phyloP scores from a whole-genome alignment of 352 stramenopile species.

The Elongisporangium undulatum region DNA sequence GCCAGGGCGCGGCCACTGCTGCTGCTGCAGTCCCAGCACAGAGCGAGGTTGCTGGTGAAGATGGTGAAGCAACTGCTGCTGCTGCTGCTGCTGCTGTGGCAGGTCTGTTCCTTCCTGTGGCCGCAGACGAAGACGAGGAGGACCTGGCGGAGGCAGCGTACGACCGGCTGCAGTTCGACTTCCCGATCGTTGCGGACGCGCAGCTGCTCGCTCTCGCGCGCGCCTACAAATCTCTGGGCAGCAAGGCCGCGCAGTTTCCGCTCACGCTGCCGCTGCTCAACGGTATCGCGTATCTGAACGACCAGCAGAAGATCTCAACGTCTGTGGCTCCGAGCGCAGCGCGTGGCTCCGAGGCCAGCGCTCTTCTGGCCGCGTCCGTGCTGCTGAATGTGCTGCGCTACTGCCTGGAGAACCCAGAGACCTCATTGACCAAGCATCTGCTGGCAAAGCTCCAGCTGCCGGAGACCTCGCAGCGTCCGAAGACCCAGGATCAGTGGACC shows the following conservation, averaged over 20 bases:
- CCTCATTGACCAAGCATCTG: conserved; percentile 14
- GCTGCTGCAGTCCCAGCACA: conserved; percentile 1
- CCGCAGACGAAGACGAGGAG: neutral
- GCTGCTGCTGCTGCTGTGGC: conserved; percentile 4
- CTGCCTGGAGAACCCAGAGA: conserved; percentile 22
- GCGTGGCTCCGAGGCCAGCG: conserved; percentile 26
- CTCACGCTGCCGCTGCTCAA: conserved; percentile 41
- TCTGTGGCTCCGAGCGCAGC: conserved; percentile 8
- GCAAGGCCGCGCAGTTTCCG: conserved; percentile 9
- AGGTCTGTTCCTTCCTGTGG: conserved; percentile 13
- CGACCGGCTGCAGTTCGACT: conserved; percentile 54
- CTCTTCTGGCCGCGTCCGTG: conserved; percentile 33
- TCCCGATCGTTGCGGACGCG: conserved; percentile 28
- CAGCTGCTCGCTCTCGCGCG: conserved; percentile 37
- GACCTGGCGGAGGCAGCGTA: conserved; percentile 29
- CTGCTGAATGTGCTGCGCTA: conserved; percentile 33
- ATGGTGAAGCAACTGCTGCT: conserved; percentile 2
- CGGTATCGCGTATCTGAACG: conserved; percentile 40
- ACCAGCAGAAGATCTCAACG: conserved; percentile 9
- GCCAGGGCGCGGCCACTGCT: conserved; percentile 7
- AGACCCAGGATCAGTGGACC: neutral
- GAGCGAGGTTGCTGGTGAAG: neutral
- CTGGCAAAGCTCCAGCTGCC: conserved; percentile 12
- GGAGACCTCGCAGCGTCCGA: neutral
- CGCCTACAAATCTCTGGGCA: conserved; percentile 24